A percentile compares a stretch with the other conserved stretches of the same genome.
Conservation (phyloP, 257 asterid genomes). For the Solanum lycopersicoides region DNA sequence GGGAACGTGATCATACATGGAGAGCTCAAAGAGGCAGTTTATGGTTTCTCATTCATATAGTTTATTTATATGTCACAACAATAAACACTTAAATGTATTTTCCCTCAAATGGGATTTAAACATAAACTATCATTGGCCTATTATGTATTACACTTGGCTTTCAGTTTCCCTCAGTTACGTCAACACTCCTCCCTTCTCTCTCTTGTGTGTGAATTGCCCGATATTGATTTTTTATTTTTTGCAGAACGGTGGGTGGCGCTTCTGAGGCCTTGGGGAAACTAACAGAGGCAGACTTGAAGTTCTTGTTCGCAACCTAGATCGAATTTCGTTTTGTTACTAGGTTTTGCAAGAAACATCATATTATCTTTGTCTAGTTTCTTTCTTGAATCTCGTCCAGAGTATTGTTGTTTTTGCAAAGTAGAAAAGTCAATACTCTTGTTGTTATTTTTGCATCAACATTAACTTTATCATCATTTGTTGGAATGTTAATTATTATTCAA, state of each 20-base stretch:
- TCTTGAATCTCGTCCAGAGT: not conserved
- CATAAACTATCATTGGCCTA: not conserved
- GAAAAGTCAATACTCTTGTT: not conserved
- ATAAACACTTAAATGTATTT: not conserved
- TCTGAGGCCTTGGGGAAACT: too few species aligned
- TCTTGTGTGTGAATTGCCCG: not conserved
- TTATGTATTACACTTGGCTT: not conserved
- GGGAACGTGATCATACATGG: too few species aligned
- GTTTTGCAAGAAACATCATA: too few species aligned
- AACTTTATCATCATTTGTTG: not conserved
- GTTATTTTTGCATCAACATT: not conserved
- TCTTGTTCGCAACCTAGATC: too few species aligned
- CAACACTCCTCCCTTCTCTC: not conserved
- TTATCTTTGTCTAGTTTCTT: not conserved
- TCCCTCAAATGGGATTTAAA: not conserved
- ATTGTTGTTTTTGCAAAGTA: not conserved
- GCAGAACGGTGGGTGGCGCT: too few species aligned
- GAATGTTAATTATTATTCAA: not conserved
- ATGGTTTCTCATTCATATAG: not conserved
- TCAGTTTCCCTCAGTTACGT: not conserved
- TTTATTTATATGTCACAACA: not conserved
- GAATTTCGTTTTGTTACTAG: too few species aligned
- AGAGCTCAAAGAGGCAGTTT: not conserved
- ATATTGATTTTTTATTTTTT: not conserved
- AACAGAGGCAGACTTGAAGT: too few species aligned